Conservation (phyloP, 2,329 filamentous ascomycete species). For the Fusarium sp. region DNA sequence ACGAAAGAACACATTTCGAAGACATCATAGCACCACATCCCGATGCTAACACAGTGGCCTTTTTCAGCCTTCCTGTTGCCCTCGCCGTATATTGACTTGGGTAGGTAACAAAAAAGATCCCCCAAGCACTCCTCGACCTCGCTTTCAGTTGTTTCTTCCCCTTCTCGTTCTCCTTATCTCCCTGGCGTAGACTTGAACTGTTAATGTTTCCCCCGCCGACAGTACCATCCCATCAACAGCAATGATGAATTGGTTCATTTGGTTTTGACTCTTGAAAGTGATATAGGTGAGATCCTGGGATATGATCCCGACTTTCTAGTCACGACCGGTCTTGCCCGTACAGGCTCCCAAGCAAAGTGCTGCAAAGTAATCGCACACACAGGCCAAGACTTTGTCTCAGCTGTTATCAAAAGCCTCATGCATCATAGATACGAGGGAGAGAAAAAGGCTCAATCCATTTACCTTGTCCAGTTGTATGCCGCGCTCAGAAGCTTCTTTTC, state of each 20-base stretch:
- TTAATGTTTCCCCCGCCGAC: constrained; percentile 11
- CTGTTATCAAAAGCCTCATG: neutral
- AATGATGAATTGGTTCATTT: neutral
- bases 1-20: no score
- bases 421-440: neutral
- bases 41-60: no score
- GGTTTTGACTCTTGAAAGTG: constrained; percentile 10
- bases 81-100: no score
- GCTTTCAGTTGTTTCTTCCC: neutral
- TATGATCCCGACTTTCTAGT: no score
- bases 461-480: neutral
- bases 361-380: neutral
- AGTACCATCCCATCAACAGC: neutral
- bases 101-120: neutral
- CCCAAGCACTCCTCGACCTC: constrained; percentile 2
- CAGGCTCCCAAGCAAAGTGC: no score
- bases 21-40: no score
- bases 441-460: neutral
- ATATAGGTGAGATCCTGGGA: neutral
- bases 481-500: neutral
- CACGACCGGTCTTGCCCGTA: no score
- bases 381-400: neutral
- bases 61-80: no score
- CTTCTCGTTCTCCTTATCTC: neutral
- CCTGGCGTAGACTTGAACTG: neutral